A percentile compares a stretch with the other conserved stretches of the same genome.
Evolutionary conservation across 305 asterid species (phyloP).

Genomic region (Fraxinus sp.): DNA sequence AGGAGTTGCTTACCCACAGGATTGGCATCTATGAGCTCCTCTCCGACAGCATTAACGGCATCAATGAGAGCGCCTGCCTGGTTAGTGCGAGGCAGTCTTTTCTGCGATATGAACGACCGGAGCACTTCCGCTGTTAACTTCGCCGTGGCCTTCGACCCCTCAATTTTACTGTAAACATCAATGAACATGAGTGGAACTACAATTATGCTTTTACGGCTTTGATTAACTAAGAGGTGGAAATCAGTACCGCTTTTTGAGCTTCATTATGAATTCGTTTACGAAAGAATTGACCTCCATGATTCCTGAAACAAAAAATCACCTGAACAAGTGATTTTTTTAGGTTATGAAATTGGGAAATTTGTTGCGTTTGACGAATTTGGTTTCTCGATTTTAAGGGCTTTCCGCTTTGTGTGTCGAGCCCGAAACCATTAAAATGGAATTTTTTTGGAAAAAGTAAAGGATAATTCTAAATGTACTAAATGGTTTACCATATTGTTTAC

Average conservation of each 20-base stretch:
- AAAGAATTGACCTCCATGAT: conserved; percentile 67
- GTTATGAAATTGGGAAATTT: not conserved
- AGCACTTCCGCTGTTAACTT: conserved; percentile 85
- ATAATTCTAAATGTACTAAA: too few species aligned
- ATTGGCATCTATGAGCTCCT: conserved; percentile 76
- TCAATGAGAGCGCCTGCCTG: conserved; percentile 86
- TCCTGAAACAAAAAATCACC: not conserved
- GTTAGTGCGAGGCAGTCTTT: conserved; percentile 70
- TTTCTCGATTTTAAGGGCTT: not conserved
- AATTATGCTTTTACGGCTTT: not conserved
- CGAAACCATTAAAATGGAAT: too few species aligned
- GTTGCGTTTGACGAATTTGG: not conserved
- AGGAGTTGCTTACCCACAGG: conserved; percentile 65
- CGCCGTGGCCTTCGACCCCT: conserved; percentile 93
- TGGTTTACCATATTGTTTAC: too few species aligned
- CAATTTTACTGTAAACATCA: conserved; percentile 62
- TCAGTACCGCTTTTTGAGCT: conserved; percentile 77
- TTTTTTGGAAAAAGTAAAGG: too few species aligned
- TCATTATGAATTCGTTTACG: conserved; percentile 71
- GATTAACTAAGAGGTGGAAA: not conserved
- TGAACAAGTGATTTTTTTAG: not conserved
- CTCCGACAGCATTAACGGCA: conserved; percentile 79
- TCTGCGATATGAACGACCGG: conserved; percentile 91
- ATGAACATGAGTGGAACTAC: not conserved
- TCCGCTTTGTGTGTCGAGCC: too few species aligned